Conservation (phyloP, 345 rosid genomes). For the Heritiera littoralis region DNA sequence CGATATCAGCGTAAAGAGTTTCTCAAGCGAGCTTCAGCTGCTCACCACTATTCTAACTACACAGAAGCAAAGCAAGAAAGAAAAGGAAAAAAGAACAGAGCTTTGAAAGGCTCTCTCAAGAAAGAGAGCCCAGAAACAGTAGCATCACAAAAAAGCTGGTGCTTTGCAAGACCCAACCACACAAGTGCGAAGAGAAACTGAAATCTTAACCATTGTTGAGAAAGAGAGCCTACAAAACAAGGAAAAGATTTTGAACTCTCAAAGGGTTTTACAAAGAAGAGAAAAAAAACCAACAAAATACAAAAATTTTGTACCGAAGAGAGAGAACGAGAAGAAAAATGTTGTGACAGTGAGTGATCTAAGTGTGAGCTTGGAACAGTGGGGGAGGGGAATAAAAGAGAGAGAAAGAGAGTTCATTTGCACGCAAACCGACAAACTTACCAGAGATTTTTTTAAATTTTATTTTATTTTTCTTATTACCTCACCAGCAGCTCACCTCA, state of each 20-base stretch:
- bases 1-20: conserved; percentile 9
- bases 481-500: conserved; percentile 17
- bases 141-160: conserved; percentile 35
- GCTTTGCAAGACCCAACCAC: conserved; percentile 23
- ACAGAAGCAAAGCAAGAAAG: neutral
- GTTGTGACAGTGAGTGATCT: conserved; percentile 43
- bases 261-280: neutral
- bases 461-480: conserved; percentile 20
- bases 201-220: conserved; percentile 42
- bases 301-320: conserved; percentile 8
- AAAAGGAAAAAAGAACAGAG: neutral
- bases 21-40: conserved; percentile 13
- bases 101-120: conserved; percentile 34
- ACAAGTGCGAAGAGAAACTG: conserved; percentile 24
- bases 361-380: conserved; percentile 43
- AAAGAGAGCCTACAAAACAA: neutral
- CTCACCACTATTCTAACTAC: neutral
- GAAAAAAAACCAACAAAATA: conserved; percentile 1
- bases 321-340: conserved; percentile 14
- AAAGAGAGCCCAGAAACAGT: conserved; percentile 45
- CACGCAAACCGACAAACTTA: conserved; percentile 81
- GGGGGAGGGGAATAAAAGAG: conserved; percentile 16
- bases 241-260: conserved; percentile 7
- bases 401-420: conserved; percentile 44
- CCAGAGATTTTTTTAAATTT: conserved; percentile 27